Conservation (phyloP, 2,329 filamentous ascomycete genomes). For the Plectosphaerella cucumerina region DNA sequence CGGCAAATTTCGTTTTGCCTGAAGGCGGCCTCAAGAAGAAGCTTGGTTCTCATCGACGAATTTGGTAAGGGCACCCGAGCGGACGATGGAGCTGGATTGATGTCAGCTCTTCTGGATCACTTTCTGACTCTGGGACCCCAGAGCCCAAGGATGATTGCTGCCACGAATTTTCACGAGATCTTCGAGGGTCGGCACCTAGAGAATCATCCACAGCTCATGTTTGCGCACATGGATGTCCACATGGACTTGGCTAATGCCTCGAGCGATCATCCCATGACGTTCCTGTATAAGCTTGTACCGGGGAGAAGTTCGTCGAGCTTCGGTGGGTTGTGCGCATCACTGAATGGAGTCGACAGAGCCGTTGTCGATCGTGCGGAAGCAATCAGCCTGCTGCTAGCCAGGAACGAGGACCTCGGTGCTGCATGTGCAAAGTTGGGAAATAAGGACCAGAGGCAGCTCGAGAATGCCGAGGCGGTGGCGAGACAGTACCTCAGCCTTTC, state of each 20-base stretch:
- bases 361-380: conserved; percentile 74
- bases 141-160: conserved; percentile 54
- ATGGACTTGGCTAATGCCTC: conserved; percentile 48
- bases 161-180: conserved; percentile 67
- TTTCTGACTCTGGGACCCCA: conserved; percentile 42
- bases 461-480: conserved; percentile 60
- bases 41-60: conserved; percentile 86
- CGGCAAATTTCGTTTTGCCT: conserved; percentile 80
- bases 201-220: conserved; percentile 44
- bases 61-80: conserved; percentile 67
- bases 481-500: conserved; percentile 45
- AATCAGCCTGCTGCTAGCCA: conserved; percentile 62
- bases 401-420: conserved; percentile 71
- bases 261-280: conserved; percentile 61
- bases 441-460: conserved; percentile 61
- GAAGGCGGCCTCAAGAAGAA: conserved; percentile 68
- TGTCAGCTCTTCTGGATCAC: conserved; percentile 53
- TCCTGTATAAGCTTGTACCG: conserved; percentile 64
- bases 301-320: conserved; percentile 79
- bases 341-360: conserved; percentile 73
- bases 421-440: conserved; percentile 65
- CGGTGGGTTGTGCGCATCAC: conserved; percentile 76
- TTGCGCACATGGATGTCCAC: conserved; percentile 70
- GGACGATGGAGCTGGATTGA: conserved; percentile 54
- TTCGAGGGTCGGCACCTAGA: conserved; percentile 60